Evolutionary conservation across 352 stramenopile species (phyloP).

Genomic region (Albugo laibachii): DNA sequence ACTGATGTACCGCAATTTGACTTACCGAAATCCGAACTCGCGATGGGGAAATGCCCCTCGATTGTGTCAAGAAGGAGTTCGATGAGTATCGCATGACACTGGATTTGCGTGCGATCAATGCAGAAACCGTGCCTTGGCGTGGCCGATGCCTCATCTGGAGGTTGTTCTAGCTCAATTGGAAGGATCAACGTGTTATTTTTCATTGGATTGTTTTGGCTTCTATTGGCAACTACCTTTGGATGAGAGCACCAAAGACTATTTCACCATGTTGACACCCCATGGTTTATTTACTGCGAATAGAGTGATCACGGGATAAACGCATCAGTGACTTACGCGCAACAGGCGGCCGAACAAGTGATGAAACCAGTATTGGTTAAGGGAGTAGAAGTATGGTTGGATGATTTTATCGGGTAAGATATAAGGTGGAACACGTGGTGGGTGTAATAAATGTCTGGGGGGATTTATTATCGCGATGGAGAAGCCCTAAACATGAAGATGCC

Average conservation of each 20-base stretch:
- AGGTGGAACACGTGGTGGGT: too few relatives aligned
- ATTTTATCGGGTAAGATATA: conserved; percentile 8
- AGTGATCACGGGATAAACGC: conserved; percentile 6
- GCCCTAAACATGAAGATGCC: too few relatives aligned
- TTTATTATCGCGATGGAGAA: background rate
- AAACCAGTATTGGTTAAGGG: conserved; percentile 3
- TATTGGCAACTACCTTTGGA: conserved; percentile 5
- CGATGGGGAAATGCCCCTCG: background rate
- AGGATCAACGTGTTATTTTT: conserved; percentile 2
- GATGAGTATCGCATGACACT: conserved; percentile 1
- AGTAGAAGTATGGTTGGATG: conserved; percentile 13
- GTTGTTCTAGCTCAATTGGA: conserved; percentile 1
- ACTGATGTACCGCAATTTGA: background rate
- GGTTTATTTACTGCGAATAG: conserved; percentile 2
- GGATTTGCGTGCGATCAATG: conserved; percentile 7
- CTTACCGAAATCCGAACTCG: background rate
- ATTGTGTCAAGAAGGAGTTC: background rate
- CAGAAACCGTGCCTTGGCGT: conserved; percentile 8
- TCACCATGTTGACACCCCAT: conserved; percentile 2
- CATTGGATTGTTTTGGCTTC: conserved; percentile 6
- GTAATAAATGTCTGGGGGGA: too few relatives aligned
- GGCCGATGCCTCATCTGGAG: conserved; percentile 10
- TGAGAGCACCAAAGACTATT: background rate
- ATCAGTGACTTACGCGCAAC: conserved; percentile 11
- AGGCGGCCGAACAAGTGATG: background rate